A percentile compares a stretch with the other conserved stretches of the same genome.
Evolutionary conservation across 164 flowering plant genomes (phyloP).

Genomic region (Pachysandra terminalis): DNA sequence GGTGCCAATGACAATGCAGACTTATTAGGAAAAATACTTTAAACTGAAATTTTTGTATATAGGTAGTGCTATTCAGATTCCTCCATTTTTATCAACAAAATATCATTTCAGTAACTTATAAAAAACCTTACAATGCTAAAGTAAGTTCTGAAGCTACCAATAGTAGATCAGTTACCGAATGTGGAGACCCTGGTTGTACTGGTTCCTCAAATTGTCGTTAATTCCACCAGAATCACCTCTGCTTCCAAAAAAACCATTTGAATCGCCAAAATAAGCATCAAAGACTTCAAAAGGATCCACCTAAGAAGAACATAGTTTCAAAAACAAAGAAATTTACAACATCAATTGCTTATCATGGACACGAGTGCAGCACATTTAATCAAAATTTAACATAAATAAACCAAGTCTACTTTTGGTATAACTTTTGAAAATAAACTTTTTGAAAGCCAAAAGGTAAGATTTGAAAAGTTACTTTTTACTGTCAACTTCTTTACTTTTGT

Average conservation of each 20-base stretch:
- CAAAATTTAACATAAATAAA: not conserved
- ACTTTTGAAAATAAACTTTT: no score
- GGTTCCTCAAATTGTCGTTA: slow-evolving; percentile 38
- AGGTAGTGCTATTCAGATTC: no score
- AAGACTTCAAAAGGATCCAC: slow-evolving; percentile 87
- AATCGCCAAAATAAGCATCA: slow-evolving; percentile 71
- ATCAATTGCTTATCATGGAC: not conserved
- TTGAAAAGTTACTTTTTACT: no score
- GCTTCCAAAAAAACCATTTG: slow-evolving; percentile 66
- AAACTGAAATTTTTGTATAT: no score
- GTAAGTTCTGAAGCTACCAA: not conserved
- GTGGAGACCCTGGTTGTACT: slow-evolving; percentile 46
- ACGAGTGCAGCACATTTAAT: not conserved
- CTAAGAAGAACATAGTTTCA: slow-evolving; percentile 30
- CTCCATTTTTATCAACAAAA: no score
- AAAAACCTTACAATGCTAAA: no score
- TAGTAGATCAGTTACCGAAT: slow-evolving; percentile 45
- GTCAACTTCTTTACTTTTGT: no score
- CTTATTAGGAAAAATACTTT: no score
- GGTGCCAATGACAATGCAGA: no score
- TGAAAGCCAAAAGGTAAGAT: no score
- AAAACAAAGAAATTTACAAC: not conserved
- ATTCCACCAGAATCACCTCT: slow-evolving; percentile 40
- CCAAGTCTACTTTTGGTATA: no score
- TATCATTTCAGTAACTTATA: not conserved